Evolutionary conservation across 345 rosid genomes (phyloP), one percentile per base, ranked within the genome.

Genomic region (Anacardium occidentale): DNA sequence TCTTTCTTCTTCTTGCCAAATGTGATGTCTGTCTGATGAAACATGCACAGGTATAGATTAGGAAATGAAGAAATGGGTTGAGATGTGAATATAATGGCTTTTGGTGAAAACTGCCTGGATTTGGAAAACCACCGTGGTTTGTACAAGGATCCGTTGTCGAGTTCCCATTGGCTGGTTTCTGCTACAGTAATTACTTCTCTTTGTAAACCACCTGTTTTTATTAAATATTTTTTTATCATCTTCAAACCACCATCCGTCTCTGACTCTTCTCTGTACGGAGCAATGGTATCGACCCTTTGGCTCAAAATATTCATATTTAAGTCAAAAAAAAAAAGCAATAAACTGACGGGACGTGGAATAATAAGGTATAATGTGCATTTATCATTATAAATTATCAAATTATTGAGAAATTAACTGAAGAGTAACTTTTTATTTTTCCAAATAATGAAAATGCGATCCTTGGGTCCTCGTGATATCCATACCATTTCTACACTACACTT

Each of bases 11-110:
- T 47, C 55, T 76, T 74, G 69, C 78, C 65, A 62, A 62, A 59
- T 60, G 34, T 78, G 78, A 76, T 62, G 66, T 20, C 12, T 74
- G 62, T 54, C 70, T 34, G 52, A 60, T 67, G 62, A 74, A 74
- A 71, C 80, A 70, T 79, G 78, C 78, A 69, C 77, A 79, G 73
- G 69, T 69, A 75, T 77, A 72, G 79, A 37, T 73, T 53, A 55
- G 69, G 55, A 29, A 65, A 47, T 40, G 10, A 10, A 5, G 6
- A 59, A 17, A 0, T 22, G 18, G 18, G 24, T 11, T 0, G 18
- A 67, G 68, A 72, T 29, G 22, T 51, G 5, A 14, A 26, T 59
- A 13, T 0, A 44, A 10, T 26, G 73, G 81, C 69, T 64, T 56
- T 42, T 37, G 67, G 51, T 29, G 24, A 22, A 34, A 70, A n/a